Conservation (phyloP, 192 early-diverging fungal genomes). For the Kickxella alabastrina region DNA sequence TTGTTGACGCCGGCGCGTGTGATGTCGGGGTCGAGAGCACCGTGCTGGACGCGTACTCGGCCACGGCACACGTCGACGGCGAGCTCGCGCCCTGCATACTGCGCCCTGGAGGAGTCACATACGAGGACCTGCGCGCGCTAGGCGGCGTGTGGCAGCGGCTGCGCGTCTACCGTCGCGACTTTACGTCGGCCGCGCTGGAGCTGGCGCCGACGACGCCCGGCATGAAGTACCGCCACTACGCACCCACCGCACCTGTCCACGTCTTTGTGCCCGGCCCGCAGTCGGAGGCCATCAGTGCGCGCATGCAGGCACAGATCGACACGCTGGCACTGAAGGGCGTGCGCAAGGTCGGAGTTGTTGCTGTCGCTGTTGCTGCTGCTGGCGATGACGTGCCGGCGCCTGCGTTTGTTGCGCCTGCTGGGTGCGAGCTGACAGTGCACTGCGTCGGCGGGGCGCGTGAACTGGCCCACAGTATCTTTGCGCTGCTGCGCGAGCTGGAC, state of each 20-base stretch:
- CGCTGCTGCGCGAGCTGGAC: conserved; percentile 74
- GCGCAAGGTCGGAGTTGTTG: not conserved
- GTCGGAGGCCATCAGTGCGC: not conserved
- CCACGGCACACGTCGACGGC: conserved; percentile 15
- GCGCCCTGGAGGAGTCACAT: conserved; percentile 88
- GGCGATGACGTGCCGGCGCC: not conserved
- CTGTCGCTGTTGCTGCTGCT: conserved; percentile 23
- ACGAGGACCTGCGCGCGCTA: conserved; percentile 62
- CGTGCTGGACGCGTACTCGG: conserved; percentile 72
- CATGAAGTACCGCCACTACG: conserved; percentile 99
- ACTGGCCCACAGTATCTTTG: conserved; percentile 81
- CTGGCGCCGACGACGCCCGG: conserved; percentile 89
- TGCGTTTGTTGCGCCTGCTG: not conserved
- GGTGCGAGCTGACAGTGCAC: conserved; percentile 11
- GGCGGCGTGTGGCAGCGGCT: conserved; percentile 60
- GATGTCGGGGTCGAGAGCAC: conserved; percentile 90
- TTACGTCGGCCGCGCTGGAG: conserved; percentile 67
- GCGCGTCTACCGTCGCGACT: conserved; percentile 77
- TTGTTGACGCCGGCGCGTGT: conserved; percentile 88
- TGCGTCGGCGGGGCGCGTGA: conserved; percentile 53
- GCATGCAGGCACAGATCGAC: conserved; percentile 15
- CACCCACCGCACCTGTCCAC: conserved; percentile 82
- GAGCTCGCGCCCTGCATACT: conserved; percentile 69
- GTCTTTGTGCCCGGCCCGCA: conserved; percentile 54
- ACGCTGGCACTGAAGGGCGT: not conserved